A percentile compares a stretch with the other conserved stretches of the same genome.
phyloP scores from a whole-genome alignment of 768 basidiomycete genomes.

The Lentinula lateritia region DNA sequence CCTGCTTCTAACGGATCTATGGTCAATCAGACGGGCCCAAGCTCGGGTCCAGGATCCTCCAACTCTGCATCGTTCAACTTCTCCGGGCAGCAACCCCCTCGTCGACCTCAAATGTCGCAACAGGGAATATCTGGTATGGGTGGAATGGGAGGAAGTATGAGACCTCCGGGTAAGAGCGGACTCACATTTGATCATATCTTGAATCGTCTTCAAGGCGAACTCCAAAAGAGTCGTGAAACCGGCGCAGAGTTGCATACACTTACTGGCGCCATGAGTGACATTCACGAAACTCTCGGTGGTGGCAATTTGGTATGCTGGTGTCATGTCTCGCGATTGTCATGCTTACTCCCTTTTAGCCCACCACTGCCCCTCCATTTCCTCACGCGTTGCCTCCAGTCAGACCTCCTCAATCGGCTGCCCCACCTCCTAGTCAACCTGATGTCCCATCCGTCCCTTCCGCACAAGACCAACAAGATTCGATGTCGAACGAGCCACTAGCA shows the following conservation, averaged over 20 bases:
- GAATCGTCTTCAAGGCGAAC: constrained; percentile 81
- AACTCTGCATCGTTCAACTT: constrained; percentile 33
- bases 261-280: constrained; percentile 79
- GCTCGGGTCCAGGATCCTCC: constrained; percentile 12
- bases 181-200: constrained; percentile 91
- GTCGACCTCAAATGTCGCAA: constrained; percentile 52
- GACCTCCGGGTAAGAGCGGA: constrained; percentile 76
- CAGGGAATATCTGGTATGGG: constrained; percentile 68
- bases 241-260: constrained; percentile 79
- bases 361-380: constrained; percentile 59
- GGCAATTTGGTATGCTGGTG: constrained; percentile 42
- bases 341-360: constrained; percentile 37
- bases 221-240: constrained; percentile 94
- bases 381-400: constrained; percentile 63
- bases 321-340: background rate
- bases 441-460: background rate
- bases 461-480: background rate
- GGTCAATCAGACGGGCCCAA: constrained; percentile 16
- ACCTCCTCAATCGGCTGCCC: constrained; percentile 22
- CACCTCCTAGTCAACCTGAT: constrained; percentile 14
- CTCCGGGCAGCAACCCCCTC: constrained; percentile 39
- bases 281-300: constrained; percentile 87
- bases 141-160: constrained; percentile 68
- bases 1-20: constrained; percentile 11
- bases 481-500: constrained; percentile 13